Evolutionary conservation across 441 rosid genomes (phyloP), one percentile per base, ranked within the genome.

Genomic region (Gossypium davidsonii): DNA sequence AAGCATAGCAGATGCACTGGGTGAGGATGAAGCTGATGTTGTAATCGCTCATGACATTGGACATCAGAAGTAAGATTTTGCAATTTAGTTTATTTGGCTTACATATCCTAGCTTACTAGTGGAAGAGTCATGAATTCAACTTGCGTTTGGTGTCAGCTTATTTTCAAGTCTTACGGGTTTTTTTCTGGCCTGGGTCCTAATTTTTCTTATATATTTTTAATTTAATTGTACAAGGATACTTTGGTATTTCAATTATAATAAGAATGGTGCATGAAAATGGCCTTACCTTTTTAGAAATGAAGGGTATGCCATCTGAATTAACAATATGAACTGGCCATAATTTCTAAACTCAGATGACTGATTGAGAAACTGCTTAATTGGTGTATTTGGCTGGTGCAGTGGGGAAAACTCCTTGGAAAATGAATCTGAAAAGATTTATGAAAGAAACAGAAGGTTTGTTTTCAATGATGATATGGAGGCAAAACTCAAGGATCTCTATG

Each of bases 11-110:
- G 98, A 96, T 86, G 97, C 99, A 44, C 81, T 96, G 82, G 99
- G 99, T 57, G 99, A 96, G 61, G 99, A 96, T 79, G 99, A 96
- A 82, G 97, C 96, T 78, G 98, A 96, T 87, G 97, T 91, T 68
- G 85, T 88, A 73, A 83, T 93, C 77, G 74, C 91, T 71, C 91
- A 88, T 83, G 88, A 85, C 53, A 77, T 78, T 20, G 85, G 80
- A 60, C 37, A 76, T 83, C 87, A 81, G 69, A 84, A 78, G 94
- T 87, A 83, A 85, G 42, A 26, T 61, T 67, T 79, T 70, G 12
- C 20, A 66, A 49, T 48, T 6, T 76, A n/a, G 69, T 15, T 52
- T 72, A 31, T 72, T 65, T 72, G 28, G 10, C 18, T 37, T 49
- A 14, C 0, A 25, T 39, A 42, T 62, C 23, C 67, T 28, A 57